Conservation (phyloP, 495 filamentous ascomycete genomes). For the Penicillium diatomitis region DNA sequence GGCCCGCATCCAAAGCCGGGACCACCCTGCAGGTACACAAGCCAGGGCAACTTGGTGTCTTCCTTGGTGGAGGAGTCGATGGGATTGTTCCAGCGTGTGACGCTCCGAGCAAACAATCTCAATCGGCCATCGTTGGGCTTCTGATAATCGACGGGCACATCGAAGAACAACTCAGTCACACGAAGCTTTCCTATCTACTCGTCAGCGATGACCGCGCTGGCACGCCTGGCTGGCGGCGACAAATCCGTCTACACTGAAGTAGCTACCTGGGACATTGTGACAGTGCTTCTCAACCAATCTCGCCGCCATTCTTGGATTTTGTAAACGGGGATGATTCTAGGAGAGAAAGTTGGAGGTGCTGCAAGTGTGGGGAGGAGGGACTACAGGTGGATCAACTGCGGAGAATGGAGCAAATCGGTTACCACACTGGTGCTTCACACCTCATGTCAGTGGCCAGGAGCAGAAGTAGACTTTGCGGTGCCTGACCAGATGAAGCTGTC, state of each 20-base stretch:
- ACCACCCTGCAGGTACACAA: constrained; percentile 64
- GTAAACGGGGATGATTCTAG: neutral
- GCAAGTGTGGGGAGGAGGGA: neutral
- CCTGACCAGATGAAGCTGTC: too few relatives aligned
- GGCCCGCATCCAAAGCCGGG: constrained; percentile 66
- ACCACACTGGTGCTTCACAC: neutral
- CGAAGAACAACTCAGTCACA: constrained; percentile 75
- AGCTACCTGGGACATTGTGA: constrained; percentile 37
- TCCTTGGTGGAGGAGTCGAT: constrained; percentile 41
- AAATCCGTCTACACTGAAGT: neutral
- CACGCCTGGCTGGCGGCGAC: neutral
- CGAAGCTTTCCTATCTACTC: constrained; percentile 55
- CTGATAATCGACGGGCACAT: constrained; percentile 69
- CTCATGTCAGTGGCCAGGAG: too few relatives aligned
- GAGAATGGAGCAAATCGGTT: neutral
- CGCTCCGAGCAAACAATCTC: constrained; percentile 68
- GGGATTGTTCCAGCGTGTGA: constrained; percentile 52
- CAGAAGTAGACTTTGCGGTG: too few relatives aligned
- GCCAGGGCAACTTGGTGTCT: constrained; percentile 48
- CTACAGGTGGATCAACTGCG: constrained; percentile 5
- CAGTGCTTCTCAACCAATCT: constrained; percentile 36
- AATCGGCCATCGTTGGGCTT: constrained; percentile 52
- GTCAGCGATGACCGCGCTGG: neutral
- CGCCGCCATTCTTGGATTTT: constrained; percentile 22
- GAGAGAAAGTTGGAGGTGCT: neutral